These are phyloP conservation scores for Corymbia calophylla DNA, from an alignment of 441 rosid genomes.

Conservation along the genomic window DNA sequence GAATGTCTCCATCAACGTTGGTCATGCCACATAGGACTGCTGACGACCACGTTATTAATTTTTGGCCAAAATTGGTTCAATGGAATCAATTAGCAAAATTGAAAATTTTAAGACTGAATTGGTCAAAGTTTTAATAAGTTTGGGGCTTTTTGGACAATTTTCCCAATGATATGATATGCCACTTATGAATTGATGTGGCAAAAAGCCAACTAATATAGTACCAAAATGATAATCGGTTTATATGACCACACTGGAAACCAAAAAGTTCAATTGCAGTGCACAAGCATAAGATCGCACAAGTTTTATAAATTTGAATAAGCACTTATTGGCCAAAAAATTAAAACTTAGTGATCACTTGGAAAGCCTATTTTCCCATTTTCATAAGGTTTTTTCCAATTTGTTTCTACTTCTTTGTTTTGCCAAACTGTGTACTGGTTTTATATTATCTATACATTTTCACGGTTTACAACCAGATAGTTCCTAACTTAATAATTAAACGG, in stretches of 20 bases:
- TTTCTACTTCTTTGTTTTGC: not conserved
- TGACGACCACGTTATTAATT: rapidly evolving
- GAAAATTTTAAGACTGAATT: too few species aligned
- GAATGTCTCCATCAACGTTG: rapidly evolving
- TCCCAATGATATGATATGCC: not conserved
- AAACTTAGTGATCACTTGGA: not conserved
- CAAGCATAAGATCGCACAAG: not conserved
- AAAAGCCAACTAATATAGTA: not conserved
- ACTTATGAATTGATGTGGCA: not conserved
- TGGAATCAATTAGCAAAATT: too few species aligned
- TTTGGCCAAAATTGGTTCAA: not conserved
- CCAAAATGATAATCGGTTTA: not conserved
- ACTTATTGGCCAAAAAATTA: not conserved
- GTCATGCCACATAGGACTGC: rapidly evolving
- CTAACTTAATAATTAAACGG: not conserved
- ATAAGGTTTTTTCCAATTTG: not conserved
- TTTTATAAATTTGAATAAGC: not conserved
- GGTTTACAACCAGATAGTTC: not conserved
- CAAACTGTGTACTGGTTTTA: not conserved
- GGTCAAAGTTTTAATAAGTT: too few species aligned
- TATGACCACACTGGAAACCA: not conserved
- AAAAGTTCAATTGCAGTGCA: not conserved
- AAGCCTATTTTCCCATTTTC: not conserved
- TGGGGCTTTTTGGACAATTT: not conserved
- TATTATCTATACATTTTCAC: not conserved